Percentiles rank a stretch among this genome's conserved stretches.
phyloP scores from a whole-genome alignment of 257 asterid species.

The Ligustrum vulgare region DNA sequence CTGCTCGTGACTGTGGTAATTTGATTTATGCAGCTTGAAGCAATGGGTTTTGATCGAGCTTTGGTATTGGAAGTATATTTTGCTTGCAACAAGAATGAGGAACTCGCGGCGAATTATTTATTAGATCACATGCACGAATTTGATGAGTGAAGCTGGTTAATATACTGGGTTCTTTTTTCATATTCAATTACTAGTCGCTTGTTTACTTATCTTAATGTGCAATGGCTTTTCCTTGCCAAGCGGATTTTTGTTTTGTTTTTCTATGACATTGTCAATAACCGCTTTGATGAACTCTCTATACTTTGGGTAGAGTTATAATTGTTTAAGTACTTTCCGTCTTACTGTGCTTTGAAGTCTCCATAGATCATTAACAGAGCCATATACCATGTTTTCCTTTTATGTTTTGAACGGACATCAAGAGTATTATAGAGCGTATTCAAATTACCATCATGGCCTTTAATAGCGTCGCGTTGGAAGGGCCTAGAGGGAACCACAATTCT shows the following conservation, averaged over 20 bases:
- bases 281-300: constrained; percentile 19
- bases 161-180: not conserved
- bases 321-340: not conserved
- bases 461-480: too few relatives aligned
- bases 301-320: constrained; percentile 18
- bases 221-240: constrained; percentile 18
- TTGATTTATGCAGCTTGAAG: constrained; percentile 69
- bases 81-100: constrained; percentile 96
- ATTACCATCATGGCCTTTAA: too few relatives aligned
- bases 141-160: constrained; percentile 46
- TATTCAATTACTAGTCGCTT: not conserved
- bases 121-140: constrained; percentile 87
- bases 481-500: too few relatives aligned
- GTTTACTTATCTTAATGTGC: constrained; percentile 17
- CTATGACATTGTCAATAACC: constrained; percentile 9
- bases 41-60: constrained; percentile 83
- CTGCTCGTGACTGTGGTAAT: not conserved
- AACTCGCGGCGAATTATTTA: constrained; percentile 86
- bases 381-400: not conserved
- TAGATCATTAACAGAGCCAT: not conserved
- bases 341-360: not conserved
- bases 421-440: too few relatives aligned
- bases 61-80: constrained; percentile 82
- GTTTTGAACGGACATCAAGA: too few relatives aligned
- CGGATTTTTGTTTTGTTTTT: not conserved